A percentile compares a stretch with the other conserved stretches of the same genome.
Conservation (phyloP, 1,284 basidiomycete genomes). For the Irpex rosettiformis region DNA sequence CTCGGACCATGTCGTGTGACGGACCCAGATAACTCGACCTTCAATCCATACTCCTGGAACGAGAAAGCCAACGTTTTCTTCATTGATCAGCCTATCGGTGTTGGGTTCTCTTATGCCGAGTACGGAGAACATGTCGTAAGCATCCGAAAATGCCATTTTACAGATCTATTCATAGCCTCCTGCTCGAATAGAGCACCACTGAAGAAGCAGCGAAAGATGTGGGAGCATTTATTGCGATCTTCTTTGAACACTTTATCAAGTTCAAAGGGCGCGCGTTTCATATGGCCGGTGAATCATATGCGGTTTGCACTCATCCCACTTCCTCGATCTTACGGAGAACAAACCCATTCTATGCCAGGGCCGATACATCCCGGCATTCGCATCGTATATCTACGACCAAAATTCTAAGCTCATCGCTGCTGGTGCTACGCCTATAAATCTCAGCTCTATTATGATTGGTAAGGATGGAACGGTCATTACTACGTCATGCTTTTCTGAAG, state of each 20-base stretch:
- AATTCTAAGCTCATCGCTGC: conserved; percentile 54
- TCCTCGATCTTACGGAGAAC: not conserved
- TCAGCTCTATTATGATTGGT: conserved; percentile 80
- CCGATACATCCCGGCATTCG: conserved; percentile 82
- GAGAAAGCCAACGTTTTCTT: conserved; percentile 54
- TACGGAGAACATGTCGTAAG: conserved; percentile 57
- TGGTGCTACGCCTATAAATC: conserved; percentile 71
- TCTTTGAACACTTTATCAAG: conserved; percentile 57
- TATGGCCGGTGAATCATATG: conserved; percentile 72
- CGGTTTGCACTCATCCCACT: conserved; percentile 30
- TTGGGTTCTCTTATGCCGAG: conserved; percentile 50
- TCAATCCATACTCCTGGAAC: conserved; percentile 57
- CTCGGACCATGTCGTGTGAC: conserved; percentile 39
- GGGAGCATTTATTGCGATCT: conserved; percentile 64
- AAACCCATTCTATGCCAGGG: conserved; percentile 41
- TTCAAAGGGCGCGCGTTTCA: conserved; percentile 67
- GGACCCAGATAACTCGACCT: conserved; percentile 40
- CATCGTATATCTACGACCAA: conserved; percentile 49
- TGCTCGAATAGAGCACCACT: conserved; percentile 40
- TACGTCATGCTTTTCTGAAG: not conserved
- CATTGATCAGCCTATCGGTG: conserved; percentile 59
- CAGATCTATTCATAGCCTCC: not conserved
- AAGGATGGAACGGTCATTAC: conserved; percentile 20
- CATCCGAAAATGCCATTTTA: not conserved
- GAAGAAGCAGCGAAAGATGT: conserved; percentile 70